phyloP scores from a whole-genome alignment of 441 rosid species.

The Populus hybrid region DNA sequence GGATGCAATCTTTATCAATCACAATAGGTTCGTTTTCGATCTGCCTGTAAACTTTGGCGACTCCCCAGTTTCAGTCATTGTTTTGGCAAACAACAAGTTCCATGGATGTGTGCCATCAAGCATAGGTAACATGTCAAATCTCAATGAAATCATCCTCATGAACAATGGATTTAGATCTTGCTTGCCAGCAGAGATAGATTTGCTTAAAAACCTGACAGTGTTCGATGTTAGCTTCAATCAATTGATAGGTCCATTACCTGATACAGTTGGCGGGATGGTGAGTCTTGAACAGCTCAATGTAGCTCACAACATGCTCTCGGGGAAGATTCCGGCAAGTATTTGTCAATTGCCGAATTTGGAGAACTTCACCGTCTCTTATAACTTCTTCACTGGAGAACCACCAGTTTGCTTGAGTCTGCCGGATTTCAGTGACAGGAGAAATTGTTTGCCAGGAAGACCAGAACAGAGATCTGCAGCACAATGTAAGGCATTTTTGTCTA shows the following conservation, averaged over 20 bases:
- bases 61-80: conserved; percentile 93
- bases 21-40: conserved; percentile 79
- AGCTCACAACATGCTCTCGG: conserved; percentile 72
- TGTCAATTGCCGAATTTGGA: conserved; percentile 67
- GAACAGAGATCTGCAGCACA: conserved; percentile 54
- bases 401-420: conserved; percentile 60
- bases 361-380: conserved; percentile 70
- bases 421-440: conserved; percentile 57
- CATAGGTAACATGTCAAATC: conserved; percentile 80
- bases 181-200: conserved; percentile 69
- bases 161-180: conserved; percentile 76
- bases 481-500: conserved; percentile 59
- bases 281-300: conserved; percentile 79
- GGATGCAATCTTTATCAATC: conserved; percentile 87
- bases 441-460: conserved; percentile 73
- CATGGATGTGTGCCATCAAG: conserved; percentile 86
- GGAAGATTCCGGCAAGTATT: conserved; percentile 65
- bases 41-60: conserved; percentile 81
- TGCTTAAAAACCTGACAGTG: conserved; percentile 67
- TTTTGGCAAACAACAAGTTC: conserved; percentile 76
- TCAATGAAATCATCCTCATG: conserved; percentile 76
- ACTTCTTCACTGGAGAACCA: conserved; percentile 83
- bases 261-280: conserved; percentile 54
- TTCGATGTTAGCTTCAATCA: conserved; percentile 75
- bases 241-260: conserved; percentile 76